Evolutionary conservation across 441 rosid genomes (phyloP), one percentile per base, ranked within the genome.

Genomic region (Brassica balearica): DNA sequence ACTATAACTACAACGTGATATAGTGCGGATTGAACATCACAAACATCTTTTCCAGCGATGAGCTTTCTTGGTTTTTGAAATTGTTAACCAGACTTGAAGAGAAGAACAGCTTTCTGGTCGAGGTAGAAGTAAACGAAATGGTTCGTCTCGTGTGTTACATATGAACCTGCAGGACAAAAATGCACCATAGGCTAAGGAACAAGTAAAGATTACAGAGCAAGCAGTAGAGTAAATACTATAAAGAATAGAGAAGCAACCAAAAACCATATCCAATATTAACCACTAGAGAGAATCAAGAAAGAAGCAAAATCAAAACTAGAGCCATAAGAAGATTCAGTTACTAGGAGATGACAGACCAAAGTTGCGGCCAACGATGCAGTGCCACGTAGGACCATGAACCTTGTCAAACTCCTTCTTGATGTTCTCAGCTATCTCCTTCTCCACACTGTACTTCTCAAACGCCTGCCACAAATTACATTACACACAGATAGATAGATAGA

Each of bases 351-450:
- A 36, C 43, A 7, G 43, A 41, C 48, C 48, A 6, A 51, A 96
- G 89, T 96, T 96, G 80, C 97, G 96, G 74, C 99, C 99, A 22
- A 96, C 99, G 67, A 96, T 96, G 92, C 99, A 96, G 83, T 96
- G 99, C 99, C 99, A 96, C 80, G 98, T 96, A 62, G 95, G 93
- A 34, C 99, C 99, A 66, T 96, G 95, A 84, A 77, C 91, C 86
- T 82, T 90, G 80, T 96, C 99, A 79, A 96, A 96, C 84, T 94
- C 99, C 87, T 96, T 96, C 89, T 96, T 96, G 68, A 96, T 94
- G 60, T 86, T 84, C 94, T 96, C 99, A 2, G 99, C 99, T 19
- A 93, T 92, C 77, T 96, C 99, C 85, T 96, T 96, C 95, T 96
- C 99, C 65, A 94, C 96, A 69, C 71, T 80, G 79, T 84, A 69